phyloP scores from a whole-genome alignment of 139 green algal species.

The Coelastrella sp. region DNA sequence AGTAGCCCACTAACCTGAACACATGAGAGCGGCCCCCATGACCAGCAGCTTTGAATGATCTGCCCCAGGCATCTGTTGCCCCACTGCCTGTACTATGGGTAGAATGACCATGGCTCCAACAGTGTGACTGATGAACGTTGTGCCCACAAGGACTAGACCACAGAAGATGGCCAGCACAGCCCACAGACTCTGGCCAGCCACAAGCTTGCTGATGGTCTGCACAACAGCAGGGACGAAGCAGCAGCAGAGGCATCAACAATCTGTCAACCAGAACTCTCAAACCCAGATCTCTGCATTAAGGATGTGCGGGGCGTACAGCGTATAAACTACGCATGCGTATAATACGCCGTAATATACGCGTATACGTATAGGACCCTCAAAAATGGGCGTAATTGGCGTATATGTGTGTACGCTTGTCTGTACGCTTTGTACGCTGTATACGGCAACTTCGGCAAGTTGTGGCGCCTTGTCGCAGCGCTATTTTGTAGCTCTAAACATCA shows the following conservation, averaged over 20 bases:
- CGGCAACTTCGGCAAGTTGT: no score
- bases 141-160: slow-evolving; percentile 71
- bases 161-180: slow-evolving; percentile 71
- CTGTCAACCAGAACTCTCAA: background rate
- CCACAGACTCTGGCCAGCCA: slow-evolving; percentile 56
- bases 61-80: slow-evolving; percentile 60
- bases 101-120: slow-evolving; percentile 88
- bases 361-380: no score
- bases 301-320: no score
- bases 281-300: no score
- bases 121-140: slow-evolving; percentile 82
- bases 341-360: no score
- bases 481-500: no score
- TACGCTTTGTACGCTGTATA: no score
- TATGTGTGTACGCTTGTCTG: no score
- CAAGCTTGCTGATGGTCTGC: slow-evolving; percentile 41
- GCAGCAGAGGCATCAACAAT: background rate
- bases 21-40: slow-evolving; percentile 83
- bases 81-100: slow-evolving; percentile 80
- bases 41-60: slow-evolving; percentile 77
- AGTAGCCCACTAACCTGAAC: slow-evolving; percentile 55
- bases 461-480: no score
- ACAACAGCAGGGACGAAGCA: background rate
- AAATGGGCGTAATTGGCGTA: no score
- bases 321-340: no score